Evolutionary conservation across 2,329 filamentous ascomycete species (phyloP).

Genomic region (Cercospora berteroae): DNA sequence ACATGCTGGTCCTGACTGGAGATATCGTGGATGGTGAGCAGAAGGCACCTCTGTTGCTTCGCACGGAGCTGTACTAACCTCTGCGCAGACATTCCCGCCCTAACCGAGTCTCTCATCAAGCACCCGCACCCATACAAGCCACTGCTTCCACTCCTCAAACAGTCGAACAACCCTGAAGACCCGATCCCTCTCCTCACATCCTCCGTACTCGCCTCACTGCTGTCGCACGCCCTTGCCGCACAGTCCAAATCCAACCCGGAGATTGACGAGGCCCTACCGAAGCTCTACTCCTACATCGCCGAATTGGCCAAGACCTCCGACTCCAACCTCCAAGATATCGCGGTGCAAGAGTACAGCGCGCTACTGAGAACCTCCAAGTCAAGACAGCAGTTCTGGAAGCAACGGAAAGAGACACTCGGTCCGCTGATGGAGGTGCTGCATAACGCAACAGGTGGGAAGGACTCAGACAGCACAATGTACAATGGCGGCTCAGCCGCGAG

Average conservation of each 20-base stretch:
- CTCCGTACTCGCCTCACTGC: conserved; percentile 76
- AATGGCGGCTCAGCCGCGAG: conserved; percentile 44
- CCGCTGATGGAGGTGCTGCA: conserved; percentile 79
- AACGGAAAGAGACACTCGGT: conserved; percentile 77
- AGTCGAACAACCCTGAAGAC: conserved; percentile 80
- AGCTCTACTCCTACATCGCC: conserved; percentile 82
- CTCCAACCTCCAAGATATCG: conserved; percentile 89
- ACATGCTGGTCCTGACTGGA: conserved; percentile 83
- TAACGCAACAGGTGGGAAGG: conserved; percentile 70
- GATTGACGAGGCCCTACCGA: conserved; percentile 72
- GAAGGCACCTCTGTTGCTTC: no score
- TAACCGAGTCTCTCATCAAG: conserved; percentile 73
- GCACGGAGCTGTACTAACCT: neutral
- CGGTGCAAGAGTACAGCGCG: conserved; percentile 84
- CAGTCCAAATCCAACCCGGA: conserved; percentile 60
- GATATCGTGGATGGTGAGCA: conserved; percentile 78
- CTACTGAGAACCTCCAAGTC: conserved; percentile 73
- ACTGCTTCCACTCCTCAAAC: conserved; percentile 78
- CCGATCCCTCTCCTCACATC: conserved; percentile 87
- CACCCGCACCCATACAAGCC: conserved; percentile 70
- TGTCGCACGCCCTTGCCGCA: conserved; percentile 62
- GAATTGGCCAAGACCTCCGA: conserved; percentile 81
- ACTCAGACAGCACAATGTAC: conserved; percentile 61
- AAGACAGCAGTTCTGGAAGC: conserved; percentile 84
- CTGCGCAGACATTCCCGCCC: conserved; percentile 68